Evolutionary conservation across 805 yeast species (phyloP).

Genomic region (Saturnispora gosingensis): DNA sequence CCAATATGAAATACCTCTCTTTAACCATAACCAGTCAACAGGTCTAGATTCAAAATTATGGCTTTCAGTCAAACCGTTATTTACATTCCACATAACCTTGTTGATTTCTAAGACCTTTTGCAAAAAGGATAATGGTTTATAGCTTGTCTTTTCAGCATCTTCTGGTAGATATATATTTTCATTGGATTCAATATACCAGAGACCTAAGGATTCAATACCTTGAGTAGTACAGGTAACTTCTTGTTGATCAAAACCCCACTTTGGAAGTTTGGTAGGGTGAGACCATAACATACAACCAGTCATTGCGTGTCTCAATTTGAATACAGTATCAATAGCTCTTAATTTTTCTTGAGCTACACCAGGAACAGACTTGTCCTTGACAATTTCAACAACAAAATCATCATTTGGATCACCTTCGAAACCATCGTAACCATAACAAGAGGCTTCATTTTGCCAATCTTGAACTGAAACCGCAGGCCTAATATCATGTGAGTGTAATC

Average conservation of each 20-base stretch:
- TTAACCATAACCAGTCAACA: slow-evolving; percentile 61
- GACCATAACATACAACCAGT: slow-evolving; percentile 70
- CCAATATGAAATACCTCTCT: slow-evolving; percentile 82
- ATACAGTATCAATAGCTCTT: slow-evolving; percentile 58
- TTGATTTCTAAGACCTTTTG: slow-evolving; percentile 60
- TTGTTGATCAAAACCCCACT: slow-evolving; percentile 78
- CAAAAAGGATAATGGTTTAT: slow-evolving; percentile 44
- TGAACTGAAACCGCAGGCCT: slow-evolving; percentile 66
- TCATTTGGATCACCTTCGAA: slow-evolving; percentile 80
- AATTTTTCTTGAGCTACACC: slow-evolving; percentile 47
- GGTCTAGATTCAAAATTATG: slow-evolving; percentile 71
- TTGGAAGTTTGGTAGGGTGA: slow-evolving; percentile 66
- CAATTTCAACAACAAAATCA: slow-evolving; percentile 71
- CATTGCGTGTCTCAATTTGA: slow-evolving; percentile 72
- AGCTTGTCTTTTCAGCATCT: slow-evolving; percentile 42
- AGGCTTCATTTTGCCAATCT: slow-evolving; percentile 81
- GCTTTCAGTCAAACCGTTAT: slow-evolving; percentile 56
- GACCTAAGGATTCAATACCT: slow-evolving; percentile 49
- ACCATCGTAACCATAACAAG: slow-evolving; percentile 68
- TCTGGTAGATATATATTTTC: slow-evolving; percentile 38
- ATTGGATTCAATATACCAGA: slow-evolving; percentile 72
- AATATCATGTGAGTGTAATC: slow-evolving; percentile 78
- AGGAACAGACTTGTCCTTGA: slow-evolving; percentile 38
- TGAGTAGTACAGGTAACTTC: slow-evolving; percentile 75
- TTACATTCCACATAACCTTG: slow-evolving; percentile 67